phyloP scores from a whole-genome alignment of 1,139 yeast species.

The Yamadazyma atlantica region DNA sequence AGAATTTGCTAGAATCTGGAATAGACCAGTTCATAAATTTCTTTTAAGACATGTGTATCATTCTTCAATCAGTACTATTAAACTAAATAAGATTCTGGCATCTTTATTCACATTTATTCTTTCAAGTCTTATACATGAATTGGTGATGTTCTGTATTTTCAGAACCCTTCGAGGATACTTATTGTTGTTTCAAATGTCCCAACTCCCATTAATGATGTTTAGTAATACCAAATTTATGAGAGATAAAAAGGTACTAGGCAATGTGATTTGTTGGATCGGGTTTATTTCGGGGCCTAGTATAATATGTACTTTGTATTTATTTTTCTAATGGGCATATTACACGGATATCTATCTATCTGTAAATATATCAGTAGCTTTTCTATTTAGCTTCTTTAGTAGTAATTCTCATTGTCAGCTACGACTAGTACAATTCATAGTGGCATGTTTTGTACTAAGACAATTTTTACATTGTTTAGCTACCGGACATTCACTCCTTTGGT shows the following conservation, averaged over 20 bases:
- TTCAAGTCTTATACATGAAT: conserved; percentile 83
- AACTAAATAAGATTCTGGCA: conserved; percentile 65
- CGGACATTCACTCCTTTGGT: too few relatives aligned
- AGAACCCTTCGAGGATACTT: conserved; percentile 78
- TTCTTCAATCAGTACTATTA: conserved; percentile 76
- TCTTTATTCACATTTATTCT: conserved; percentile 78
- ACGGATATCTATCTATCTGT: too few relatives aligned
- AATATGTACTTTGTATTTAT: conserved; percentile 79
- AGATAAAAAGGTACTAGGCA: conserved; percentile 65
- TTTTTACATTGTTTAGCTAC: too few relatives aligned
- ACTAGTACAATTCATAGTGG: too few relatives aligned
- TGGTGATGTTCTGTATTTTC: conserved; percentile 89
- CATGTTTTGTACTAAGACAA: too few relatives aligned
- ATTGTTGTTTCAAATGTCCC: conserved; percentile 78
- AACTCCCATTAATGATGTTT: conserved; percentile 62
- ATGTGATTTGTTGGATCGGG: conserved; percentile 88
- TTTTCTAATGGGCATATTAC: too few relatives aligned
- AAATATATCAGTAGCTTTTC: too few relatives aligned
- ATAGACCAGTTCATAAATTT: conserved; percentile 90
- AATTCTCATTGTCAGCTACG: too few relatives aligned
- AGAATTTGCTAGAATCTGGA: conserved; percentile 93
- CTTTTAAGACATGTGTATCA: conserved; percentile 91
- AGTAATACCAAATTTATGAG: conserved; percentile 52
- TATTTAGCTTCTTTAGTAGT: too few relatives aligned
- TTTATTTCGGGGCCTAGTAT: conserved; percentile 88